phyloP scores from a whole-genome alignment of 140 eudicot genomes.

The Oenanthe javanica region DNA sequence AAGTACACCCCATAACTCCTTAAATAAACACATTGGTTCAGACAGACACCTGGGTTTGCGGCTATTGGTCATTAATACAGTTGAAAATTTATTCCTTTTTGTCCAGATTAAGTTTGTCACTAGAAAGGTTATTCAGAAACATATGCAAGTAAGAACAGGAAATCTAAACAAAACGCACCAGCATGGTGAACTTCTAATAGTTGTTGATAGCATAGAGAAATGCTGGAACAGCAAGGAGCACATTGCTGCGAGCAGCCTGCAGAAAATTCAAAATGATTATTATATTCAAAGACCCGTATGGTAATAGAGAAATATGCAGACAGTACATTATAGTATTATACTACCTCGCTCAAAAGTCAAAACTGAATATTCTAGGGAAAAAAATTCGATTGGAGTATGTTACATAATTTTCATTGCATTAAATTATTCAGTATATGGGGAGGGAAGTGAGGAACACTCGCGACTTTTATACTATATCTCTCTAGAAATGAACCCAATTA shows the following conservation, averaged over 20 bases:
- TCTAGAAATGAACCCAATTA: neutral
- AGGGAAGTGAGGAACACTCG: neutral
- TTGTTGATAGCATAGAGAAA: conserved; percentile 91
- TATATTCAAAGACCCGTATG: conserved; percentile 57
- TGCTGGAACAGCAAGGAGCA: conserved; percentile 97
- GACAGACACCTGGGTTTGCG: too few species aligned
- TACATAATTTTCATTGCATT: neutral
- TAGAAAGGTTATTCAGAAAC: neutral
- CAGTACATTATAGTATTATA: conserved; percentile 13
- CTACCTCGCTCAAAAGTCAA: conserved; percentile 54
- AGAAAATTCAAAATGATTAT: neutral
- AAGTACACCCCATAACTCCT: too few species aligned
- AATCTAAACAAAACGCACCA: conserved; percentile 30
- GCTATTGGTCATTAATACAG: too few species aligned
- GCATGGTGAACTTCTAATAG: conserved; percentile 92
- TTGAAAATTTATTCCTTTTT: neutral
- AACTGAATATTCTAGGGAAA: too few species aligned
- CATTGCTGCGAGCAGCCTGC: conserved; percentile 98
- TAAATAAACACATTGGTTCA: too few species aligned
- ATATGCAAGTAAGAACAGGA: conserved; percentile 5
- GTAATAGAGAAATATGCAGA: conserved; percentile 80
- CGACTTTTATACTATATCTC: neutral
- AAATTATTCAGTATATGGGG: neutral
- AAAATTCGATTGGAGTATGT: neutral
- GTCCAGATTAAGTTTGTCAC: neutral